phyloP scores from a whole-genome alignment of 768 basidiomycete genomes.

The Phylloporus sp. region DNA sequence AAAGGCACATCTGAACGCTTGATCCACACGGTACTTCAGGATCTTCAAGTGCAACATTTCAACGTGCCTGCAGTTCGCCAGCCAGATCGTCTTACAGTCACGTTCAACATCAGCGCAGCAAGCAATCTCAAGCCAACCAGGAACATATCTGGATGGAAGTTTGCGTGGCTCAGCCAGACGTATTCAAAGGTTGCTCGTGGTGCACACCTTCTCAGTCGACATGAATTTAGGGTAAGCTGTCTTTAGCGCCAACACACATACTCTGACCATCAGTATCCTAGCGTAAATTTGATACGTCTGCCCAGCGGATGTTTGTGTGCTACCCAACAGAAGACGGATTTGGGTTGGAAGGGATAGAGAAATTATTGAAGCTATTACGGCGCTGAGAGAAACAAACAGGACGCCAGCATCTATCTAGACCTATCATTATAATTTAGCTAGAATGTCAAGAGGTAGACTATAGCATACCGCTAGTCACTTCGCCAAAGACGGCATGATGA shows the following conservation, averaged over 20 bases:
- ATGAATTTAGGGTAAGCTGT: conserved; percentile 42
- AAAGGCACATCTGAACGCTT: conserved; percentile 52
- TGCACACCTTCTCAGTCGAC: conserved; percentile 39
- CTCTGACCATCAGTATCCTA: conserved; percentile 10
- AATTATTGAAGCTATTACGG: conserved; percentile 37
- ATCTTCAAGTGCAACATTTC: conserved; percentile 34
- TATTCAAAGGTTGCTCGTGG: conserved; percentile 39
- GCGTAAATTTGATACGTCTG: conserved; percentile 44
- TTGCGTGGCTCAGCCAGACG: conserved; percentile 41
- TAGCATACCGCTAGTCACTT: conserved; percentile 8
- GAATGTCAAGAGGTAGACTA: neutral
- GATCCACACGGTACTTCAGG: conserved; percentile 45
- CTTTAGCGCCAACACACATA: neutral
- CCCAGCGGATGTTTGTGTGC: conserved; percentile 47
- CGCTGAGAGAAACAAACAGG: conserved; percentile 1
- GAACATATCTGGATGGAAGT: conserved; percentile 47
- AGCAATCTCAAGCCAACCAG: conserved; percentile 36
- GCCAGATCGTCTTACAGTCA: conserved; percentile 31
- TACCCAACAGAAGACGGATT: conserved; percentile 45
- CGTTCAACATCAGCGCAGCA: conserved; percentile 49
- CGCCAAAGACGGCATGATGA: conserved; percentile 37
- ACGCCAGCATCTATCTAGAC: neutral
- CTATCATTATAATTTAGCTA: neutral
- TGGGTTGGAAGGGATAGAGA: conserved; percentile 43
- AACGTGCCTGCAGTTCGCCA: neutral